These are phyloP conservation scores for Medicago arabica DNA, from an alignment of 306 rosid genomes.

Conservation along the genomic window DNA sequence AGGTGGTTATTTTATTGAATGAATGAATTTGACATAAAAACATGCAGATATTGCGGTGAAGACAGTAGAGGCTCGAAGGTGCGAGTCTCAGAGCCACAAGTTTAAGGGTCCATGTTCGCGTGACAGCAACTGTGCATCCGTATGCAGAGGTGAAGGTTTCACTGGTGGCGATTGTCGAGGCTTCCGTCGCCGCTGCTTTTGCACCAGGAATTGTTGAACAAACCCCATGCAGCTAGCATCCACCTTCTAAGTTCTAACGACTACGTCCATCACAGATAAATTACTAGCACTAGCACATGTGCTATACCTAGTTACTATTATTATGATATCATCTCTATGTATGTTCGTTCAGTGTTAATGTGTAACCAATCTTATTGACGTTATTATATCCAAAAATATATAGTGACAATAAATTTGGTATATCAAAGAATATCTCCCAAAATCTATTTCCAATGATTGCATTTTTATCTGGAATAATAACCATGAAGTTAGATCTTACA, in stretches of 20 bases:
- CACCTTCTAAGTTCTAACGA: background rate
- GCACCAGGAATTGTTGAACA: background rate
- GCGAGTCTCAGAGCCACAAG: background rate
- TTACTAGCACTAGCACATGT: background rate
- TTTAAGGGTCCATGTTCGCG: background rate
- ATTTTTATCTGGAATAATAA: too few species aligned
- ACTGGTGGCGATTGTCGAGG: background rate
- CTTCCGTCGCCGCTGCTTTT: slow-evolving; percentile 15
- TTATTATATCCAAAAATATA: too few species aligned
- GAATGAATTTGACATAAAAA: too few species aligned
- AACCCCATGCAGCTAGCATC: too few species aligned
- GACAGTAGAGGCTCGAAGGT: background rate
- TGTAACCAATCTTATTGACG: background rate
- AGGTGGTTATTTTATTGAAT: too few species aligned
- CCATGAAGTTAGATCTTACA: too few species aligned
- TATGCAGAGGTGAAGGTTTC: background rate
- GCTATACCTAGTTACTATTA: too few species aligned
- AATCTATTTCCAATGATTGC: background rate
- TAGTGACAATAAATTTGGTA: background rate
- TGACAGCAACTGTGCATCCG: background rate
- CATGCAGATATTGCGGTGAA: background rate
- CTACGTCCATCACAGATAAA: background rate
- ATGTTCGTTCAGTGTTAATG: too few species aligned
- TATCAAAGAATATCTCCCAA: background rate
- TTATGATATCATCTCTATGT: background rate